Conservation (phyloP, 768 basidiomycete genomes). For the Termitomyces sp. region DNA sequence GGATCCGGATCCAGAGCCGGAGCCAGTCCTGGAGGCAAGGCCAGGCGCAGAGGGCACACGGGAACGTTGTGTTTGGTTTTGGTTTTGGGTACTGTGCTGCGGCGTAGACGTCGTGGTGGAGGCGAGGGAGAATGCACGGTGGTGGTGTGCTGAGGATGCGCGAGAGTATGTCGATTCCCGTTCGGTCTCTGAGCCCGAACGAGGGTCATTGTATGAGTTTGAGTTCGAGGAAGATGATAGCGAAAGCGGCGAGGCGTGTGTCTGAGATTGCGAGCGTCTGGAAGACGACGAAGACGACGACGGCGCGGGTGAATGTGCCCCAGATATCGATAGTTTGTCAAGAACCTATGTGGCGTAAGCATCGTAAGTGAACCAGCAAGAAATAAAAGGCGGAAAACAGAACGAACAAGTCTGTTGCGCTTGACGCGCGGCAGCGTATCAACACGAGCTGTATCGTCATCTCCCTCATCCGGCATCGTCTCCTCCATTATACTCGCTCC, state of each 20-base stretch:
- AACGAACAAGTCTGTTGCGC: background rate
- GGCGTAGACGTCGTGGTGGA: background rate
- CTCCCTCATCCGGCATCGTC: constrained; percentile 48
- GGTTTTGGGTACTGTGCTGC: background rate
- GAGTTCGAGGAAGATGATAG: constrained; percentile 24
- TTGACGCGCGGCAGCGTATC: background rate
- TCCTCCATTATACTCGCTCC: constrained; percentile 47
- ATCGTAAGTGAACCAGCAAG: constrained; percentile 8
- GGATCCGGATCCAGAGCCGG: background rate
- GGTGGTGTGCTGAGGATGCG: background rate
- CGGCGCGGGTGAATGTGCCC: constrained; percentile 32
- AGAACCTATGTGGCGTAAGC: constrained; percentile 35
- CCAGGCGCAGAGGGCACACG: constrained; percentile 43
- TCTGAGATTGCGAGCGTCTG: constrained; percentile 25
- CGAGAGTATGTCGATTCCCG: constrained; percentile 41
- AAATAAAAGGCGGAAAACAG: constrained; percentile 13
- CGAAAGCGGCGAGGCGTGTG: constrained; percentile 20
- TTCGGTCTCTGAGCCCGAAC: constrained; percentile 81
- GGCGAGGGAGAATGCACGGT: constrained; percentile 6
- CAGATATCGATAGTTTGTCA: constrained; percentile 45
- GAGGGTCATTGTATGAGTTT: constrained; percentile 15
- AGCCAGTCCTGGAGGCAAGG: background rate
- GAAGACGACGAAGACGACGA: constrained; percentile 46
- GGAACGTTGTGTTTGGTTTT: constrained; percentile 20
- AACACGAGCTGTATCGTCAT: background rate